A percentile compares a stretch with the other conserved stretches of the same genome.
Conservation (phyloP, 2,329 filamentous ascomycete species). For the Teratosphaeria nubilosa region DNA sequence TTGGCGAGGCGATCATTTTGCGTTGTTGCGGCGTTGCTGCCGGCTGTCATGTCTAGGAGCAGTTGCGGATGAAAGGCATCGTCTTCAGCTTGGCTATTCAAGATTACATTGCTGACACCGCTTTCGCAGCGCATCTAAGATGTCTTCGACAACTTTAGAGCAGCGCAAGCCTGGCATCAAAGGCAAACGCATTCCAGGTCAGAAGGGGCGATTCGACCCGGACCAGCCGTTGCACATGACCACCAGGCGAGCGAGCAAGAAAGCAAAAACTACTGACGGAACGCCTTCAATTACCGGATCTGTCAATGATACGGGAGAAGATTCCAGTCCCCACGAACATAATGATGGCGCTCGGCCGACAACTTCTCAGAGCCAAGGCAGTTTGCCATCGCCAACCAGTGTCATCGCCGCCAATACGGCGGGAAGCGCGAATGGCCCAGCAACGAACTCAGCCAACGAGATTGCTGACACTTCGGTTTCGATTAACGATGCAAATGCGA, state of each 20-base stretch:
- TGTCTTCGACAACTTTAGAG: slow-evolving; percentile 4
- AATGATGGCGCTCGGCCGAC: slow-evolving; percentile 13
- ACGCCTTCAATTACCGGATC: slow-evolving; percentile 19
- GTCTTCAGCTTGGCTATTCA: neutral
- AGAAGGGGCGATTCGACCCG: slow-evolving; percentile 31
- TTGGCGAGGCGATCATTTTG: neutral
- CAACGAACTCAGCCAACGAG: neutral
- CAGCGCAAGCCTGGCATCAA: slow-evolving; percentile 8
- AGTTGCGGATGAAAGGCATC: neutral
- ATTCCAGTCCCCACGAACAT: slow-evolving; percentile 10
- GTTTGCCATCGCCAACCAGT: slow-evolving; percentile 10
- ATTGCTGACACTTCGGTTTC: neutral
- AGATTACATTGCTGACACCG: neutral
- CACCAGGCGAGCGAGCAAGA: slow-evolving; percentile 26
- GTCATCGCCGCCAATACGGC: neutral
- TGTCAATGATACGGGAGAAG: slow-evolving; percentile 13
- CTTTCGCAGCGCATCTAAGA: neutral
- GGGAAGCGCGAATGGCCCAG: neutral
- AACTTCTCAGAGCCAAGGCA: slow-evolving; percentile 16
- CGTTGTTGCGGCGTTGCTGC: neutral
- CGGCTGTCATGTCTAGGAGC: neutral
- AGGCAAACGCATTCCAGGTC: slow-evolving; percentile 12
- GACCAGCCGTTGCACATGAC: slow-evolving; percentile 41
- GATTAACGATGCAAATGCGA: neutral
- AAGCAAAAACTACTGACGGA: slow-evolving; percentile 7